Conservation (phyloP, 164 flowering plant species). For the Umbilicus rupestris region DNA sequence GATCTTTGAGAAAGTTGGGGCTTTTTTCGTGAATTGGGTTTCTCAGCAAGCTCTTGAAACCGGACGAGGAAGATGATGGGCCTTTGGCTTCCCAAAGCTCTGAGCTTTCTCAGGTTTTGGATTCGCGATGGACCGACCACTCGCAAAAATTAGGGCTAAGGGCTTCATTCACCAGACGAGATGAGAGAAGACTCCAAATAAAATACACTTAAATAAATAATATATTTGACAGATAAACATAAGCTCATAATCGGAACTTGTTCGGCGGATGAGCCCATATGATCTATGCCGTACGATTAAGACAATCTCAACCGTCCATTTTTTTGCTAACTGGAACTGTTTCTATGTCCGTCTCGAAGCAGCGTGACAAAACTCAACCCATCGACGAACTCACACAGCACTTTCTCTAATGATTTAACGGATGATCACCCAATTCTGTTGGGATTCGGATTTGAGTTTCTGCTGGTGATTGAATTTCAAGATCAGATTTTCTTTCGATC, state of each 20-base stretch:
- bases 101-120: constrained; percentile 3
- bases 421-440: too few relatives aligned
- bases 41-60: neutral
- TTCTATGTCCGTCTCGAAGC: too few relatives aligned
- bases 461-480: neutral
- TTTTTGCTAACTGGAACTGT: too few relatives aligned
- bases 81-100: neutral
- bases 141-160: neutral
- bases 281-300: neutral
- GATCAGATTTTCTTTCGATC: too few relatives aligned
- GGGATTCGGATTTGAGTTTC: neutral
- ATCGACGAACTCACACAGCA: neutral
- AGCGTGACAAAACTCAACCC: neutral
- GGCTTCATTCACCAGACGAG: constrained; percentile 1
- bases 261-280: neutral
- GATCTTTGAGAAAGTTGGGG: neutral
- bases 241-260: too few relatives aligned
- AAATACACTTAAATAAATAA: too few relatives aligned
- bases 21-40: constrained; percentile 5
- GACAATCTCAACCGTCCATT: neutral
- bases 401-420: neutral
- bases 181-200: neutral
- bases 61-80: neutral
- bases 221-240: too few relatives aligned
- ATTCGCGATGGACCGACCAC: neutral